Base-by-base conservation (phyloP, 2,329 filamentous ascomycete species). In the Xylaria sp. region DNA sequence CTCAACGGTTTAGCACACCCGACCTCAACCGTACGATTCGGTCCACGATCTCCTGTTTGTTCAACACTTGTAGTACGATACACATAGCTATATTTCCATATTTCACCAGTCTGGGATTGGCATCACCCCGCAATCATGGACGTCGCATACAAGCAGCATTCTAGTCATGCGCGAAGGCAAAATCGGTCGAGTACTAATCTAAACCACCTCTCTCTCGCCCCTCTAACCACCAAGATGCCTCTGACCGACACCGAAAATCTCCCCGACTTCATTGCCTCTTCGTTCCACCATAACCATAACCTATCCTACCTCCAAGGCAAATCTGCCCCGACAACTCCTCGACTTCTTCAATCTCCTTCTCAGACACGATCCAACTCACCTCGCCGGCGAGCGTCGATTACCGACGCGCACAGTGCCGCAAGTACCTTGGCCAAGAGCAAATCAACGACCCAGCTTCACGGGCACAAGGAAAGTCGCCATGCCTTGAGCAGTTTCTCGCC, bases 261-360 rank as follows among this genome's bases (percentile, higher is more conserved):
- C 39, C 76, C 78, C 71, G 81, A 85, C 62, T 76, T 78, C 49
- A 68, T 77, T 12, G 69, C 74, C 43, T 76, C 82, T 41, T 76
- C 80, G 41, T 71, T 78, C 13, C 76, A 76, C 31, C 70, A 81
- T 72, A 82, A 76, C 31, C 70, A 81, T 72, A 82, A 80, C 64
- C 77, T 81, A 23, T 90, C 88, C 20, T 90, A 91, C 74, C 83
- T 90, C 18, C 84, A 89, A 76, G 86, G 85, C 74, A 88, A 86
- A 74, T 90, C 90, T 25, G 88, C 88, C 1, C 89, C 90, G 5
- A 87, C 88, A 1, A 91, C 90, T 2, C 90, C 90, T 8, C 85
- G 88, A 25, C 85, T 91, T 33, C 83, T 92, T 52, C 86, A 84
- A 64, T 88, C 88, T 7, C 85, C 86, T 25, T 86, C 85, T 7